These are phyloP conservation scores for Fomitopsis pulvina DNA, from an alignment of 768 basidiomycete species.

Conservation along the genomic window DNA sequence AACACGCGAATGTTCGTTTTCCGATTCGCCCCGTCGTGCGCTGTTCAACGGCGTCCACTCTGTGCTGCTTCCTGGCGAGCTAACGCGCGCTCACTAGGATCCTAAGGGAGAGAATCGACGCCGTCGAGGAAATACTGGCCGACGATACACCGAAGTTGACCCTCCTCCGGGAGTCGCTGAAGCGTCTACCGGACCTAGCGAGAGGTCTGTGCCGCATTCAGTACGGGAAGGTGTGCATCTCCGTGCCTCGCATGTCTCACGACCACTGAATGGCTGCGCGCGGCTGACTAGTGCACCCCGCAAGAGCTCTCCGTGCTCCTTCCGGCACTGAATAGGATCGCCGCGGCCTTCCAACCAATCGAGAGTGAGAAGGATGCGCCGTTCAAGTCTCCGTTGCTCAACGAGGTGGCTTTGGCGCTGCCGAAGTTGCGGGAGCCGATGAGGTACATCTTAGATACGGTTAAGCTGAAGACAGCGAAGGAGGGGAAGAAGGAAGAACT, in stretches of 20 bases:
- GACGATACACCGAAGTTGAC: constrained; percentile 58
- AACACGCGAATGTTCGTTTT: neutral
- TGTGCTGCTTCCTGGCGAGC: neutral
- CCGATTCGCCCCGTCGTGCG: too few relatives aligned
- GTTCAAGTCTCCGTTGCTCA: constrained; percentile 62
- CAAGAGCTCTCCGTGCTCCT: constrained; percentile 75
- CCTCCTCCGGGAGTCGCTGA: constrained; percentile 62
- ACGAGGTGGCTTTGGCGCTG: constrained; percentile 60
- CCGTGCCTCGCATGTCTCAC: neutral
- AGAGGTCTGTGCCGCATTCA: constrained; percentile 84
- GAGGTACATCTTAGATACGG: constrained; percentile 41
- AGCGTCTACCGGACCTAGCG: constrained; percentile 78
- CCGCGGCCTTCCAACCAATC: constrained; percentile 49
- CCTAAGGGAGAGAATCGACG: constrained; percentile 71
- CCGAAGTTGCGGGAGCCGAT: constrained; percentile 58
- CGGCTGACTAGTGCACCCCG: constrained; percentile 58
- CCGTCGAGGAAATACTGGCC: constrained; percentile 73
- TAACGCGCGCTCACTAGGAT: constrained; percentile 41
- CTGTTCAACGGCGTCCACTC: too few relatives aligned
- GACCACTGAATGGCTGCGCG: neutral
- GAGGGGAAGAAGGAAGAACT: constrained; percentile 63
- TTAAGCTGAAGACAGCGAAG: constrained; percentile 57
- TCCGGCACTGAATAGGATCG: constrained; percentile 68
- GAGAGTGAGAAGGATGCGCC: constrained; percentile 32
- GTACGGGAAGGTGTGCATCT: constrained; percentile 69